Evolutionary conservation across 495 filamentous ascomycete genomes (phyloP), one percentile per base, ranked within the genome.

Genomic region (Trichocladium antarcticum): DNA sequence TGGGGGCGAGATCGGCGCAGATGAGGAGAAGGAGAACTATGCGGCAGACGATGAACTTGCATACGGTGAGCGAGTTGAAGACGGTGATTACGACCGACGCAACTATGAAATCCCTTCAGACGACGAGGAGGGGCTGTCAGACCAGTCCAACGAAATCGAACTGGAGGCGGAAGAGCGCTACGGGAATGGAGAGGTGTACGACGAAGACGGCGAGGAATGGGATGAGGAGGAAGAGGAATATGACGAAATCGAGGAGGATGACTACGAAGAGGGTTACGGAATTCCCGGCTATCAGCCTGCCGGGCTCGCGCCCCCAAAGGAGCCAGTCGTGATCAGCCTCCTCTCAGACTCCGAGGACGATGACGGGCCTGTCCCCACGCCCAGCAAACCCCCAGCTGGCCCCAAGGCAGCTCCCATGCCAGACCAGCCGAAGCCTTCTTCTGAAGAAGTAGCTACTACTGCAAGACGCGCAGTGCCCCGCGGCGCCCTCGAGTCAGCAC

Each of bases 291-390:
- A 46, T 34, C 42, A 46, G n/a, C 36, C 28, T 12, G 19, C 28
- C 1, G 16, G 50, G 10, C 12, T 55, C 20, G 10, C 40, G 15
- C 38, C 47, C 17, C 48, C 46, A 29, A 51, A 32, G 14, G 50
- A 53, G 7, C 64, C 66, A 0, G 62, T 63, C n/a, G 58, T 66
- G 6, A 68, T 68, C 24, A 59, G 61, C 32, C 37, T 68, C 6
- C 50, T 70, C 14, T 68, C 67, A 1, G 66, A 66, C 22, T 63
- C 64, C 12, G 65, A 68, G 21, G 68, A 70, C 16, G 68, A 56
- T 14, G 46, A 50, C 22, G 47, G 36, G 7, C 42, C 53, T 5
- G 16, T 55, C 17, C 37, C 50, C 9, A 28, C 48, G 19, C 53
- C 54, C 14, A 53, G 27, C 22, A 34, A 49, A 27, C 28, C 48